Base-by-base conservation (phyloP, 352 stramenopile genomes). In the Phytophthora tubulina region DNA sequence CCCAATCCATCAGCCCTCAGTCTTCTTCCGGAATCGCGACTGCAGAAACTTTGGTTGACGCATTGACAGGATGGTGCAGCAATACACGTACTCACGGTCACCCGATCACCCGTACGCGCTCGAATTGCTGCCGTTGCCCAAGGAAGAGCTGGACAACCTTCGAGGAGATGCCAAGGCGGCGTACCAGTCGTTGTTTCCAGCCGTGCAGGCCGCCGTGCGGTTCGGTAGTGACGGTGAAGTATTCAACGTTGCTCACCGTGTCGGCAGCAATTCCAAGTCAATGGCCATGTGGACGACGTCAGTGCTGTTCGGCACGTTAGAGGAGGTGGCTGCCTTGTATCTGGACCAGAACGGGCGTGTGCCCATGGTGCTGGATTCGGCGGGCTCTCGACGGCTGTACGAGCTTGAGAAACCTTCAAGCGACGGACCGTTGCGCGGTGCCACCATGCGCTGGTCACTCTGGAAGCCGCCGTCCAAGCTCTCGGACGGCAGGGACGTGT, bases 321-420 rank as follows among this genome's bases (percentile, higher is more conserved):
- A 93, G 4, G 85, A 91, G 52, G 84, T 93, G 31, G 79, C 85
- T 0, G 71, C 76, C 42, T 76, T 93, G 50, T 91, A 91, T 69
- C 69, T 88, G 41, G 69, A 73, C 56, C 59, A 66, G 59, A 76
- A 80, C 57, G 72, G 63, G 38, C 75, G 64, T 14, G 79, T 88
- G 49, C 71, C 88, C 15, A 77, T 93, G 45, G 73, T 91, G 49
- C 79, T 86, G 45, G 73, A 77, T 39, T 71, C 72, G 9, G 72
- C 76, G 31, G 73, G 83, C 45, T 85, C 82, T 14, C 73, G 76
- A 63, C 75, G 73, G 32, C 75, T 94, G 5, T 89, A 90, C 53
- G 71, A 84, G 55, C 72, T 94, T n/a, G 70, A 85, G 50, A 63
- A 44, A 44, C 85, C 83, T 8, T 72, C 69, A n/a, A 71, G 48